These are phyloP conservation scores for Boletus patriciae DNA, from an alignment of 768 basidiomycete genomes.

Conservation along the genomic window DNA sequence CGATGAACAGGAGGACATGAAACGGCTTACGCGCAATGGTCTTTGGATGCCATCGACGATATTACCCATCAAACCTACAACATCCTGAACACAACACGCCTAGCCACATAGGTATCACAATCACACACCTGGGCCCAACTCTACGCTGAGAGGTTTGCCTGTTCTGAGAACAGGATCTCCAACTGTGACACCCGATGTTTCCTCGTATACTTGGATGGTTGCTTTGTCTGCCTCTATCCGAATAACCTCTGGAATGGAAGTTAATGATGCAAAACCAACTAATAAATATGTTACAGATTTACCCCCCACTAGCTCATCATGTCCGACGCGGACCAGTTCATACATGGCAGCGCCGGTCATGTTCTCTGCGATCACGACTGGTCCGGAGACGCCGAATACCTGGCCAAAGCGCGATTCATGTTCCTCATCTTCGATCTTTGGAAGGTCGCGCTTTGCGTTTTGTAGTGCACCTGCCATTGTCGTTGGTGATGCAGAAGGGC, in stretches of 20 bases:
- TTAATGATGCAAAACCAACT: slow-evolving; percentile 11
- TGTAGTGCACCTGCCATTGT: slow-evolving; percentile 90
- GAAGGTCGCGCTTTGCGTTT: slow-evolving; percentile 84
- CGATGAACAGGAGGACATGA: background rate
- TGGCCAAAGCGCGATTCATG: slow-evolving; percentile 83
- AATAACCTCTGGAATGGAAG: slow-evolving; percentile 81
- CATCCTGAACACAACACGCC: background rate
- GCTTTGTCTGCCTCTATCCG: slow-evolving; percentile 97
- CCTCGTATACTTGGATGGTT: slow-evolving; percentile 99
- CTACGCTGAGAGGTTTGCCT: slow-evolving; percentile 96
- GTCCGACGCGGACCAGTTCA: slow-evolving; percentile 96
- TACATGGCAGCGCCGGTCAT: slow-evolving; percentile 97
- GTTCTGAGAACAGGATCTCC: slow-evolving; percentile 98
- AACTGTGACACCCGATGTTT: slow-evolving; percentile 98
- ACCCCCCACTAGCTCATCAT: slow-evolving; percentile 98
- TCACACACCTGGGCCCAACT: slow-evolving; percentile 87
- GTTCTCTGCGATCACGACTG: slow-evolving; percentile 94
- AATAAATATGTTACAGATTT: slow-evolving; percentile 20
- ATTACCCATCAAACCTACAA: slow-evolving; percentile 93
- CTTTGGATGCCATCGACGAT: slow-evolving; percentile 98
- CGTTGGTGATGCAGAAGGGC: slow-evolving; percentile 9
- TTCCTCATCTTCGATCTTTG: slow-evolving; percentile 89
- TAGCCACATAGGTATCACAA: slow-evolving; percentile 18
- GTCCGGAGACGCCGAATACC: slow-evolving; percentile 95
- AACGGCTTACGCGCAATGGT: slow-evolving; percentile 70